Evolutionary conservation across 805 yeast genomes (phyloP).

Genomic region (Saccharomycopsis sp.): DNA sequence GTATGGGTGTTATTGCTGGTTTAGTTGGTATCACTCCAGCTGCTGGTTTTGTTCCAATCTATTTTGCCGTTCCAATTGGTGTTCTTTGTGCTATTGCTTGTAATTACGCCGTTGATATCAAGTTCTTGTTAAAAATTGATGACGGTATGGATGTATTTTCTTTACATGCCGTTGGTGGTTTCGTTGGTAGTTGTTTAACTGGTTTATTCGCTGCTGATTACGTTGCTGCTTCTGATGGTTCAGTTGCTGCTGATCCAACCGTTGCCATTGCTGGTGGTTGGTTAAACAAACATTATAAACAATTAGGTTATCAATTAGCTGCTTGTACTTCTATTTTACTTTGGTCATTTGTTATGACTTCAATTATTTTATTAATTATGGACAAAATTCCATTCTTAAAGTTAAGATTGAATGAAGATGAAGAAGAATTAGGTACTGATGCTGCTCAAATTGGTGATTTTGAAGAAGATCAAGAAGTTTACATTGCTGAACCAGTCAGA

Average conservation of each 20-base stretch:
- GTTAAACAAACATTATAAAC: slow-evolving; percentile 73
- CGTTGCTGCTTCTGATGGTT: slow-evolving; percentile 74
- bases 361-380: slow-evolving; percentile 53
- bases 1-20: slow-evolving; percentile 91
- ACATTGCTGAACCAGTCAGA: slow-evolving; percentile 72
- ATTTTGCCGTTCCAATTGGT: slow-evolving; percentile 81
- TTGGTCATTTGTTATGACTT: slow-evolving; percentile 70
- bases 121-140: slow-evolving; percentile 63
- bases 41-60: slow-evolving; percentile 92
- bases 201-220: slow-evolving; percentile 91
- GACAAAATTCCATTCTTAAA: slow-evolving; percentile 73
- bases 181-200: slow-evolving; percentile 62
- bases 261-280: slow-evolving; percentile 73
- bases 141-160: slow-evolving; percentile 95
- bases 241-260: slow-evolving; percentile 22
- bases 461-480: slow-evolving; percentile 54
- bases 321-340: slow-evolving; percentile 58
- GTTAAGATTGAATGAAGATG: slow-evolving; percentile 75
- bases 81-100: slow-evolving; percentile 47
- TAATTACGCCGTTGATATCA: slow-evolving; percentile 78
- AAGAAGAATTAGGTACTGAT: slow-evolving; percentile 84
- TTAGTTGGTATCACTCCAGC: slow-evolving; percentile 94
- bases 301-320: slow-evolving; percentile 83
- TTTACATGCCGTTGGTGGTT: slow-evolving; percentile 90
- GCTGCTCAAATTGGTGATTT: slow-evolving; percentile 85